A percentile compares a stretch with the other conserved stretches of the same genome.
Evolutionary conservation across 371 early-diverging fungal genomes (phyloP).

Genomic region (Apophysomyces sp.): DNA sequence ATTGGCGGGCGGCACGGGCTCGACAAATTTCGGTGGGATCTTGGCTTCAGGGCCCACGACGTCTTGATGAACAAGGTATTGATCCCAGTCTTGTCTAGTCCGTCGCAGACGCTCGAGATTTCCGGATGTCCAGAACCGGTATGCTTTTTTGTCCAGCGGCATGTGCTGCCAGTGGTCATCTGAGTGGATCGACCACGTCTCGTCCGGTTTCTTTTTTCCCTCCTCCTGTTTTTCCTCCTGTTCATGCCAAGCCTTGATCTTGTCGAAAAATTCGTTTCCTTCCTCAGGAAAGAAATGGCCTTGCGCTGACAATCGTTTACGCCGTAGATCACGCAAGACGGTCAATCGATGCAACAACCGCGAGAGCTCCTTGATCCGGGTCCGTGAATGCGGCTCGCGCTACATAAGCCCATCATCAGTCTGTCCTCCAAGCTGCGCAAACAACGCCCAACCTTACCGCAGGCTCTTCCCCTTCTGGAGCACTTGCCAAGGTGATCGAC

Average conservation of each 20-base stretch:
- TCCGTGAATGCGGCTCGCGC: not conserved
- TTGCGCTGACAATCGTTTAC: slow-evolving; percentile 30
- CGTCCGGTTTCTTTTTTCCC: slow-evolving; percentile 14
- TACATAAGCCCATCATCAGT: too few relatives aligned
- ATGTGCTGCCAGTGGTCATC: slow-evolving; percentile 29
- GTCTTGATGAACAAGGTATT: slow-evolving; percentile 13
- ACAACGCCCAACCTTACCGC: too few relatives aligned
- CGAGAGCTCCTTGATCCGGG: slow-evolving; percentile 16
- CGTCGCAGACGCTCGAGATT: slow-evolving; percentile 22
- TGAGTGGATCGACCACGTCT: slow-evolving; percentile 16
- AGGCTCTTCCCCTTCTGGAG: too few relatives aligned
- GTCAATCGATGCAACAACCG: slow-evolving; percentile 18
- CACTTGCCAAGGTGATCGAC: not conserved
- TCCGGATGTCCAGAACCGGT: slow-evolving; percentile 42
- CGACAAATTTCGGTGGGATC: slow-evolving; percentile 39
- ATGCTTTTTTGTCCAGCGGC: slow-evolving; percentile 23
- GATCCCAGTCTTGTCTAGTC: slow-evolving; percentile 40
- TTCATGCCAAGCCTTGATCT: slow-evolving; percentile 32
- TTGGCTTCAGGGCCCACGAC: slow-evolving; percentile 9
- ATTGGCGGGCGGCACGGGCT: slow-evolving; percentile 43
- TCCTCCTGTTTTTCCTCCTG: slow-evolving; percentile 13
- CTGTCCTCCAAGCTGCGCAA: too few relatives aligned
- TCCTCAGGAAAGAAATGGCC: slow-evolving; percentile 54
- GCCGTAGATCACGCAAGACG: slow-evolving; percentile 27
- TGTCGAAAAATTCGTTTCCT: slow-evolving; percentile 45